phyloP scores from a whole-genome alignment of 2,329 filamentous ascomycete species.

The Aspergillus sp. region DNA sequence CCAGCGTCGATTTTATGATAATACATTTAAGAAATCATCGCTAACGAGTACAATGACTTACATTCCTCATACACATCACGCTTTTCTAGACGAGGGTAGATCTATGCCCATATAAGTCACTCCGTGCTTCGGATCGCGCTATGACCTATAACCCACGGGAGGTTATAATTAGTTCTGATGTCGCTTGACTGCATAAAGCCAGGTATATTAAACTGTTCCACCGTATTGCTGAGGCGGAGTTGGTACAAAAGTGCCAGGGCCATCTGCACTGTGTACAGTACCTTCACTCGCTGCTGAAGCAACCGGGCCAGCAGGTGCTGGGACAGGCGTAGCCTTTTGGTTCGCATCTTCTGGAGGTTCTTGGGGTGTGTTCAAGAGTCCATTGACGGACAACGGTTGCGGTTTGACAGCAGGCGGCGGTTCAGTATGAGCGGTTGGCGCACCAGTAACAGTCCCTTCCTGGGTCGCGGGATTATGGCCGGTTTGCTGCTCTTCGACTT shows the following conservation, averaged over 20 bases:
- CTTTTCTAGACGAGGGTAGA: too few species aligned
- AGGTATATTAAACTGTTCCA: conserved; percentile 1
- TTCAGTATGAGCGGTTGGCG: conserved; percentile 10
- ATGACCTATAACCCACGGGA: background rate
- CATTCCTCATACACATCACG: too few species aligned
- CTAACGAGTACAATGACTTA: too few species aligned
- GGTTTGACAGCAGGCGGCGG: conserved; percentile 4
- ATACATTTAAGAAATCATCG: background rate
- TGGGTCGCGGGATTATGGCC: conserved; percentile 14
- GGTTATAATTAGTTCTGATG: background rate
- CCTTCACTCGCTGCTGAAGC: conserved; percentile 1
- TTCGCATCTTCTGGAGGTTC: conserved; percentile 3
- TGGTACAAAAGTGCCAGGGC: background rate
- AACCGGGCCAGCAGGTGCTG: background rate
- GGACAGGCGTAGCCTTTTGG: background rate
- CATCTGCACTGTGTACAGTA: background rate
- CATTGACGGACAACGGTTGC: conserved; percentile 12
- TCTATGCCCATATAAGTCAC: too few species aligned
- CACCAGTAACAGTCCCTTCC: conserved; percentile 17
- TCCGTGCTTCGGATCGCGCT: background rate
- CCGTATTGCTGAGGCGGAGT: conserved; percentile 1
- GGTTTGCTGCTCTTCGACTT: conserved; percentile 24
- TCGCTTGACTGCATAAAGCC: background rate
- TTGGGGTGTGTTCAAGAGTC: background rate
- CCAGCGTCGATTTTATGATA: background rate